Evolutionary conservation across 306 rosid genomes (phyloP), one percentile per base, ranked within the genome.

Genomic region (Pyrus pyrifolia): DNA sequence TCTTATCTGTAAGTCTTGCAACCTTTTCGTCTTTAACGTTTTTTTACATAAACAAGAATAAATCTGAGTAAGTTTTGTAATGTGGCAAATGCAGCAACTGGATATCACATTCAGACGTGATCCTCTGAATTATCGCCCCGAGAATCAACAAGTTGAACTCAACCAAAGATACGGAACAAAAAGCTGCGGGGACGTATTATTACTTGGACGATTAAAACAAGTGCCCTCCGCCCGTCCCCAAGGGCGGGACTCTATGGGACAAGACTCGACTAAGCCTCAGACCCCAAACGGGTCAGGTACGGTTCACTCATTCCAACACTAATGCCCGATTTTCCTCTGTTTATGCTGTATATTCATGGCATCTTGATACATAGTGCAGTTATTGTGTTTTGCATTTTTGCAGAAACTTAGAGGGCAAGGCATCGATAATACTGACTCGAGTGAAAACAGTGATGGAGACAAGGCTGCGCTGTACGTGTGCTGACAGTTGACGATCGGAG

Each of bases 51-150:
- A 40, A 40, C 0, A 8, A 40, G 0, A 40, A 40, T 7, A 40
- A 8, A 8, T 40, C 44, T 8, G 42, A 38, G 42, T 38, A 40
- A 8, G 9, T 40, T 7, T 40, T 8, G 44, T 40, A 40, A 40
- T 40, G 9, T 8, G 44, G 12, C 11, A 8, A 7, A 40, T 83
- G 86, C 89, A 94, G 98, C 98, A 94, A 85, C 87, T 94, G 49
- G 93, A 91, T 80, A 89, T 94, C 82, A 94, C 97, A 29, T 91
- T 90, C 81, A 91, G 97, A 86, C 88, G 98, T 45, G 98, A 94
- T 75, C 98, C 98, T 14, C 91, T 93, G 46, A 94, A 94, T 75
- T 94, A 1, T 55, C 97, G 98, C 68, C 98, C 98, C 98, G 12
- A 89, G 98, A 77, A 94, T 94, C 78, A 94, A 94, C 84, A 94